phyloP scores from a whole-genome alignment of 805 yeast genomes.

The Saturnispora besseyi region DNA sequence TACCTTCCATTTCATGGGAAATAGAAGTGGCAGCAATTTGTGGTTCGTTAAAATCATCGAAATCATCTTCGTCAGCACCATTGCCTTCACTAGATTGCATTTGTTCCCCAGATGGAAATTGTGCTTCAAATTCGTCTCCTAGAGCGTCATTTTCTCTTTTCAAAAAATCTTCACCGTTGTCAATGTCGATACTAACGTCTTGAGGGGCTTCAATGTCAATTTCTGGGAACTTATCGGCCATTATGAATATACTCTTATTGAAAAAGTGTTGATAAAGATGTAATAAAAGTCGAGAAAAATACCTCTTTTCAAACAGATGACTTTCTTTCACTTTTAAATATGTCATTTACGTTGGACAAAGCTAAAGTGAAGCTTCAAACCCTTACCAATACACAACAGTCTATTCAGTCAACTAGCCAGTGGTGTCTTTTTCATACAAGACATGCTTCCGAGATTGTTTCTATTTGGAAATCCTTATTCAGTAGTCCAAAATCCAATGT shows the following conservation, averaged over 20 bases:
- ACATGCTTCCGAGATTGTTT: constrained; percentile 40
- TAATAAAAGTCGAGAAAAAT: background rate
- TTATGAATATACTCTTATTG: constrained; percentile 17
- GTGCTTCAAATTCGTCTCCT: constrained; percentile 67
- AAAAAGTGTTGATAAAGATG: background rate
- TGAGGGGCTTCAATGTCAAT: constrained; percentile 34
- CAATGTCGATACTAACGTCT: constrained; percentile 26
- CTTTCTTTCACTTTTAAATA: constrained; percentile 10
- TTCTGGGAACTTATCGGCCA: constrained; percentile 76
- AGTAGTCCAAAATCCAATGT: constrained; percentile 28
- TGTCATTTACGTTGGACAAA: constrained; percentile 46
- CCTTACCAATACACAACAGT: constrained; percentile 55
- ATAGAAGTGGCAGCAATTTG: background rate
- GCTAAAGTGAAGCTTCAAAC: constrained; percentile 38
- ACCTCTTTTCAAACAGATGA: background rate
- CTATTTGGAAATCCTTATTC: constrained; percentile 11
- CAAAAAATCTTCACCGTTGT: constrained; percentile 41
- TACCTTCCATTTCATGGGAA: too few species aligned
- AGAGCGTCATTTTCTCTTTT: constrained; percentile 58
- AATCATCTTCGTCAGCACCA: constrained; percentile 35
- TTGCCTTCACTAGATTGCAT: constrained; percentile 30
- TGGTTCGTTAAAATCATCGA: constrained; percentile 41
- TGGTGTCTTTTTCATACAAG: constrained; percentile 64
- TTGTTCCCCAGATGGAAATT: constrained; percentile 33
- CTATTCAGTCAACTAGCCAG: constrained; percentile 66